Evolutionary conservation across 768 basidiomycete genomes (phyloP), one percentile per base, ranked within the genome.

Genomic region (Leccinum subtestaceum): DNA sequence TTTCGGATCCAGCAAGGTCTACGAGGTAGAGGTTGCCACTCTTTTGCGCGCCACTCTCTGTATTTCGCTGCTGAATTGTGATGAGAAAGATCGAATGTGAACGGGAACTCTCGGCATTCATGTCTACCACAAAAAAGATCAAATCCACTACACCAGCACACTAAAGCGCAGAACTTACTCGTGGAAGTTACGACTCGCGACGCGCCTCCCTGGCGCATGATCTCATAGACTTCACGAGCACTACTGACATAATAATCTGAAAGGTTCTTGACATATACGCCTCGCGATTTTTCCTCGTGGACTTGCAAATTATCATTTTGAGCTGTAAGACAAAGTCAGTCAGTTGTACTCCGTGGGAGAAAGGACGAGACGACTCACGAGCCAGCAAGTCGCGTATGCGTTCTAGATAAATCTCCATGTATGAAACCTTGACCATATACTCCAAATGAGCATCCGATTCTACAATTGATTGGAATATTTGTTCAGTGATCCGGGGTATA

Each of bases 321-420:
- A 40, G 97, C 96, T 87, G 59, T 59, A 27, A 27, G 8, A 27
- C 27, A 27, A 27, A 27, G 27, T 27, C 27, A 27, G 27, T 27
- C 29, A 65, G 53, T 48, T 27, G 38, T 13, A 19, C 31, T 40
- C 51, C 19, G 43, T 13, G 29, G 31, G 25, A 45, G 31, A 58
- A 53, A 58, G 21, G 50, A 32, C 19, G 36, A 46, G 21, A 32
- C n/a, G 23, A 36, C 96, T 70, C 74, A 98, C 96, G 97, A 60
- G 94, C 89, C 55, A 99, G 82, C 56, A 99, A 77, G 81, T 99
- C 97, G 54, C 95, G 84, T 64, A 99, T 93, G 62, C 89, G 86
- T 75, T 99, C 97, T 60, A 98, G 82, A 75, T 99, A 99, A 60
- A 99, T 98, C 78, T 99, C 97, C 96, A 99, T 98, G 75, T 98